These are phyloP conservation scores for Limonium bicolor DNA, from an alignment of 148 eudicot genomes.

Conservation along the genomic window DNA sequence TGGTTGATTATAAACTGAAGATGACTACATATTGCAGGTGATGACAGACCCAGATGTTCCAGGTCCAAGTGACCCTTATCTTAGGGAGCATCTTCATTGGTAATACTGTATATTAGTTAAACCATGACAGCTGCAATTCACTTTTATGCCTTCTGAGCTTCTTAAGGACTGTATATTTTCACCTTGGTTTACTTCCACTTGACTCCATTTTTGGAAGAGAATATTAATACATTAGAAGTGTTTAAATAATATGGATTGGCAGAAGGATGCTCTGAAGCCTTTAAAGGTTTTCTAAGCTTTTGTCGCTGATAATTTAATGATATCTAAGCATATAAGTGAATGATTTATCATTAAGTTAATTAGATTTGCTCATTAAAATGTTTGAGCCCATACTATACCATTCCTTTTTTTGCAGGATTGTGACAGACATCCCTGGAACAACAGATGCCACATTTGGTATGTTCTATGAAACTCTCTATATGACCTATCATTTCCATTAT, in stretches of 20 bases:
- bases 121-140: neutral
- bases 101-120: constrained; percentile 1
- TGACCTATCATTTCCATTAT: neutral
- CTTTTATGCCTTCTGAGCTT: neutral
- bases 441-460: constrained; percentile 82
- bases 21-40: constrained; percentile 9
- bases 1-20: neutral
- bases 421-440: constrained; percentile 91
- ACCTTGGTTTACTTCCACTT: too few relatives aligned
- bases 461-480: neutral
- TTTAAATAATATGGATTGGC: too few relatives aligned
- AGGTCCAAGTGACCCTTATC: constrained; percentile 13
- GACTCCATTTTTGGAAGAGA: too few relatives aligned
- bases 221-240: too few relatives aligned
- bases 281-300: too few relatives aligned
- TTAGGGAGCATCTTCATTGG: constrained; percentile 31
- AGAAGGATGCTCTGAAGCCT: too few relatives aligned
- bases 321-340: too few relatives aligned
- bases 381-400: too few relatives aligned
- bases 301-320: too few relatives aligned
- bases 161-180: neutral
- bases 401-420: too few relatives aligned
- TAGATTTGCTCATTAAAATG: too few relatives aligned
- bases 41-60: constrained; percentile 16
- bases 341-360: too few relatives aligned